phyloP scores from a whole-genome alignment of 805 yeast species.

The Candida saitoana region DNA sequence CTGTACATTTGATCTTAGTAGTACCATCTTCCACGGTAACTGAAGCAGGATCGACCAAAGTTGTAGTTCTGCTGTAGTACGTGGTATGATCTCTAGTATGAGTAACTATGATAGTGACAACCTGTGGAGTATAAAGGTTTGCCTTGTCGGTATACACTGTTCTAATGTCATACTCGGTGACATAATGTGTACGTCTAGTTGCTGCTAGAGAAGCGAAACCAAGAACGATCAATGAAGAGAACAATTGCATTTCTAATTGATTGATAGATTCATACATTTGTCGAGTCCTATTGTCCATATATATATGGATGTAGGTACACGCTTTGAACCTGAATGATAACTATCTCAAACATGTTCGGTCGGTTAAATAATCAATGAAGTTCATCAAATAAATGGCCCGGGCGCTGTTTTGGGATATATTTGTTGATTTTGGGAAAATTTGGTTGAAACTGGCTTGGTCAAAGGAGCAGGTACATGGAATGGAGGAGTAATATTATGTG shows the following conservation, averaged over 20 bases:
- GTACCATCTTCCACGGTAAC: not conserved
- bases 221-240: conserved; percentile 14
- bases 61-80: not conserved
- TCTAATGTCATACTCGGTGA: not conserved
- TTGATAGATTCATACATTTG: not conserved
- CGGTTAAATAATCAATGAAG: not conserved
- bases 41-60: not conserved
- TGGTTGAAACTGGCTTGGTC: not conserved
- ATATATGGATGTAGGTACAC: not conserved
- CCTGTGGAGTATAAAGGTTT: not conserved
- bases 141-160: not conserved
- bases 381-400: not conserved
- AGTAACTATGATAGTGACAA: not conserved
- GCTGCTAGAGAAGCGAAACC: conserved; percentile 7
- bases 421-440: not conserved
- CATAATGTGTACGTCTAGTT: conserved; percentile 5
- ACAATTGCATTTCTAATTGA: conserved; percentile 16
- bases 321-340: not conserved
- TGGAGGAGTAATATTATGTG: not conserved
- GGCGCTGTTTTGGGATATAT: not conserved
- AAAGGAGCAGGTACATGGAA: not conserved
- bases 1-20: not conserved
- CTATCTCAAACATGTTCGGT: not conserved
- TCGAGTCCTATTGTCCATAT: not conserved
- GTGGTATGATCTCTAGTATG: not conserved